Base-by-base conservation (phyloP, 495 filamentous ascomycete genomes). In the Aspergillus indologenus region DNA sequence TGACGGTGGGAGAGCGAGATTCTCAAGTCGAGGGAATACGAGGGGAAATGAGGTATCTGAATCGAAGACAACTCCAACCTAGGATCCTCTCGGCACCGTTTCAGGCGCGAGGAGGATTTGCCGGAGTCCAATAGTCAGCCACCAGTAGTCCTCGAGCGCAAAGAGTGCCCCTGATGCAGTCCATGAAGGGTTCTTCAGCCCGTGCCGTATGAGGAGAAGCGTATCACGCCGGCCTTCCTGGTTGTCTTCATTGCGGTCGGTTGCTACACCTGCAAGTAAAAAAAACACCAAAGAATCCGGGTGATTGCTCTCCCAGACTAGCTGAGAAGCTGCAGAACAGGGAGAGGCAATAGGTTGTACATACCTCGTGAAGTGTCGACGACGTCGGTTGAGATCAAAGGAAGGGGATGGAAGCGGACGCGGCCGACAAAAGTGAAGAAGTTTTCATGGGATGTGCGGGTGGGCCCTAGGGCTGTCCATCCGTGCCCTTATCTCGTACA, bases 141-240 rank as follows among this genome's bases (percentile, higher is more conserved):
- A 87, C 86, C 82, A 86, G 80, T 85, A 83, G 87, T 87, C 86
- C 68, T 76, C 76, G 87, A 93, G 90, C 90, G 79, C 81, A 87
- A 89, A 95, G 90, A 94, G 90, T 95, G 90, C 91, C 91, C 90
- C 68, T 70, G 34, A 73, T 68, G 62, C 63, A 83, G 78, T 40
- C 34, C 72, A 79, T 75, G 71, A 82, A 90, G 88, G 91, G 91
- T 92, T 96, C 90, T 93, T 89, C 88, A 87, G 90, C 90, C 91
- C 90, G 71, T 80, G 84, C 79, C 83, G 84, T 75, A 77, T 80
- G 79, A 80, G 83, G 82, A 82, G 83, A 84, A 79, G 86, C 86
- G 88, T 92, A 85, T 91, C 89, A 80, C 72, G 63, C 56, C 70
- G 59, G 42, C 56, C 40, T 56, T 57, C 22, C 44, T 56, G 46